These are phyloP conservation scores for Suillus americanus DNA, from an alignment of 768 basidiomycete genomes.

Conservation along the genomic window DNA sequence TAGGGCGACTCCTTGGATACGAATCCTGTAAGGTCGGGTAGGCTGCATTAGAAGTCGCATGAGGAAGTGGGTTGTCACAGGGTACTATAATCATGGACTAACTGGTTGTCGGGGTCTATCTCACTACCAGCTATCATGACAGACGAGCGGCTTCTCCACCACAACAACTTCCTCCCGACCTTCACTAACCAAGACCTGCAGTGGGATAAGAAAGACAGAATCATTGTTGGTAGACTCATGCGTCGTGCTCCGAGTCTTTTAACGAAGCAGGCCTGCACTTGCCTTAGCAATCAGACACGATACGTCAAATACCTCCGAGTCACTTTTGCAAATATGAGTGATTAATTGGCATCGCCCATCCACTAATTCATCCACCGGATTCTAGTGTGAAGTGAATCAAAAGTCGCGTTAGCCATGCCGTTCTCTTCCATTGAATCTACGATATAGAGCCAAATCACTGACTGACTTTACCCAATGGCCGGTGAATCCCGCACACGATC, in stretches of 20 bases:
- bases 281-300: no score
- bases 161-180: background rate
- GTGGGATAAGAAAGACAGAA: background rate
- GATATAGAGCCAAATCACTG: background rate
- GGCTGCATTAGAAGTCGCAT: background rate
- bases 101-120: background rate
- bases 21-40: slow-evolving; percentile 5
- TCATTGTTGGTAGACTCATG: background rate
- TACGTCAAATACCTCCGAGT: no score
- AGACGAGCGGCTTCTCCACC: background rate
- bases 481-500: background rate
- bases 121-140: background rate
- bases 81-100: background rate
- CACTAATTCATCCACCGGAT: no score
- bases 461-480: background rate
- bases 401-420: no score
- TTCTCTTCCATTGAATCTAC: background rate
- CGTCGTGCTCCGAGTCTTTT: background rate
- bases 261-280: no score
- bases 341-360: no score
- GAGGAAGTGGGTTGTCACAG: background rate
- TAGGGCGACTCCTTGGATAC: background rate
- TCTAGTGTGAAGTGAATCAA: no score
- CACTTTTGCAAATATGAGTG: no score
- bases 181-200: background rate